Conservation (phyloP, 805 yeast species). For the Saccharomycopsis oosterbeekiorum region DNA sequence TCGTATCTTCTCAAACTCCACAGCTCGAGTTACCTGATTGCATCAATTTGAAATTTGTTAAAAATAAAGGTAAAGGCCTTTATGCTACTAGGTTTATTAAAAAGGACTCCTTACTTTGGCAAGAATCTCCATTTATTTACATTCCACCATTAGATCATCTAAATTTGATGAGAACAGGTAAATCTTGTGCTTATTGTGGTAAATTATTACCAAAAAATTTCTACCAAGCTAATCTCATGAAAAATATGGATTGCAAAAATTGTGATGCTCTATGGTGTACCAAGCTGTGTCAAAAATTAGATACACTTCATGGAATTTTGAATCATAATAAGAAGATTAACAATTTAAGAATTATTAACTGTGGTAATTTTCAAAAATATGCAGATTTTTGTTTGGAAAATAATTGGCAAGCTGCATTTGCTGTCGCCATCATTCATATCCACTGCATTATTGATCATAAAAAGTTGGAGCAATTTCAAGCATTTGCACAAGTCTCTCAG, state of each 20-base stretch:
- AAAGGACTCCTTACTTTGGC: conserved; percentile 48
- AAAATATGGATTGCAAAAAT: conserved; percentile 47
- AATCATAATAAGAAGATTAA: conserved; percentile 42
- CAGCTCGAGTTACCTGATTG: conserved; percentile 27
- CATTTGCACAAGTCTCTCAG: conserved; percentile 65
- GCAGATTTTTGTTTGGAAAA: conserved; percentile 54
- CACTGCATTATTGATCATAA: conserved; percentile 32
- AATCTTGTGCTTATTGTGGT: conserved; percentile 69
- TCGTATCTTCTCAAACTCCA: conserved; percentile 42
- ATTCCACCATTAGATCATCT: conserved; percentile 62
- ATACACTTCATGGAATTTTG: conserved; percentile 42
- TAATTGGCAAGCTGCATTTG: conserved; percentile 60
- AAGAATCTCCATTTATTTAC: conserved; percentile 51
- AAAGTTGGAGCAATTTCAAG: conserved; percentile 37
- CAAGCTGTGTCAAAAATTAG: conserved; percentile 44
- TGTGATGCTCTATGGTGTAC: conserved; percentile 70
- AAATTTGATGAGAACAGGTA: conserved; percentile 46
- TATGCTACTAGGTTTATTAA: conserved; percentile 39
- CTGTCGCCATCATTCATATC: conserved; percentile 50
- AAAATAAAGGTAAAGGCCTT: conserved; percentile 51
- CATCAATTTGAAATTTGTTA: conserved; percentile 39
- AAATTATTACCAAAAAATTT: conserved; percentile 32
- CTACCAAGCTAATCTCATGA: conserved; percentile 14
- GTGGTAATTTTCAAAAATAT: conserved; percentile 42
- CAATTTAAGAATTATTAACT: conserved; percentile 30